Evolutionary conservation across 768 basidiomycete species (phyloP).

Genomic region (Melanogaster broomeanus): DNA sequence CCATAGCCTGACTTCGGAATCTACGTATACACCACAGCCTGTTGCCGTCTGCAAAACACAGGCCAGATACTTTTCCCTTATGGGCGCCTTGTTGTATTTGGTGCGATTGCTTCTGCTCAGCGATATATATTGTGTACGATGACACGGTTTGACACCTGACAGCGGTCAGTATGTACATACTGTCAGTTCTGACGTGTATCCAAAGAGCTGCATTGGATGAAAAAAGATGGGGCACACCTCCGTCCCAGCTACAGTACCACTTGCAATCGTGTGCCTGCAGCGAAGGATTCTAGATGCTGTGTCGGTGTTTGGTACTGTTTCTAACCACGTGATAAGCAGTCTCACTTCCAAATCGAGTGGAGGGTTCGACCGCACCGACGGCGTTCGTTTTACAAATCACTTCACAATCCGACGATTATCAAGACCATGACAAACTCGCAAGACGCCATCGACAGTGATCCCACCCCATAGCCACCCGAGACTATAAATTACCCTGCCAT

Average conservation of each 20-base stretch:
- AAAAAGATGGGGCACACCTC: slow-evolving; percentile 62
- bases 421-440: no score
- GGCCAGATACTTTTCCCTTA: slow-evolving; percentile 82
- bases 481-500: no score
- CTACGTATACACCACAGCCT: slow-evolving; percentile 83
- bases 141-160: slow-evolving; percentile 77
- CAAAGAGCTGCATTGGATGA: neutral
- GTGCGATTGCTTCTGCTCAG: slow-evolving; percentile 52
- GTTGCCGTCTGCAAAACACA: slow-evolving; percentile 69
- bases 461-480: no score
- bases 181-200: neutral
- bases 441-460: no score
- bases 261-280: slow-evolving; percentile 81
- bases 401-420: no score
- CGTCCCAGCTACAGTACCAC: slow-evolving; percentile 96
- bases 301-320: no score
- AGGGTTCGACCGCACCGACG: no score
- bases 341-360: no score
- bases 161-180: no score
- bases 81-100: slow-evolving; percentile 73
- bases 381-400: no score
- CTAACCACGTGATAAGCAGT: no score
- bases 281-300: no score
- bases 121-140: slow-evolving; percentile 85
- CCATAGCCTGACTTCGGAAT: slow-evolving; percentile 85